Evolutionary conservation across 2,329 filamentous ascomycete genomes (phyloP), one percentile per base, ranked within the genome.

Genomic region (Tolypocladium tundrense): DNA sequence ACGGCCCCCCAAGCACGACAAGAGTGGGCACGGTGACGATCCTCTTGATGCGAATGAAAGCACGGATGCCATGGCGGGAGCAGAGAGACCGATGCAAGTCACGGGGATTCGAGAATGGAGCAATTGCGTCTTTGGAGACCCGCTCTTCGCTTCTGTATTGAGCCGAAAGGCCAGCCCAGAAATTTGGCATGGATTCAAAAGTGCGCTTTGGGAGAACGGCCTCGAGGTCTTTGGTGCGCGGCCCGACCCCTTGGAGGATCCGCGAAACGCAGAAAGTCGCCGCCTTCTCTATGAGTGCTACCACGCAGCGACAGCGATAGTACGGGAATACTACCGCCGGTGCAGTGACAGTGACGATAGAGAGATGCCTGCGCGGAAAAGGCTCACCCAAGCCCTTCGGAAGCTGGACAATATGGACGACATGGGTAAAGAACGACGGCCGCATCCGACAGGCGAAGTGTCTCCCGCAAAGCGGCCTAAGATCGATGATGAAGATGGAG

Each of bases 111-210:
- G 74, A 39, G 80, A 83, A 68, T 86, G 83, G 83, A 79, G 79
- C 59, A 79, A 77, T 59, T 79, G 79, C 50, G 62, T 85, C 13
- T 86, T 86, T 61, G 83, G 83, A 13, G 84, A 86, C 60, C 82
- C 83, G 0, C 66, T 86, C 2, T 72, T 87, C 54, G 75, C 79
- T 2, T 73, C 71, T 3, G 73, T 74, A 8, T 82, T 85, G 62
- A 75, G 72, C 63, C 72, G 76, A 16, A 66, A 72, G 21, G 72
- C 77, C 0, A 76, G 72, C 5, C 63, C 71, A 14, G 73, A 75
- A 0, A 78, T 84, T 40, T 67, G 81, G 33, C 67, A 69, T 35
- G 82, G 81, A 1, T 83, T 80, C 63, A 68, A 70, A 39, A 66
- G 63, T 21, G 59, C 57, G 13, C 41, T 63, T 1, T 37, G 56